Evolutionary conservation across 495 filamentous ascomycete species (phyloP).

Genomic region (Pseudevernia furfuracea): DNA sequence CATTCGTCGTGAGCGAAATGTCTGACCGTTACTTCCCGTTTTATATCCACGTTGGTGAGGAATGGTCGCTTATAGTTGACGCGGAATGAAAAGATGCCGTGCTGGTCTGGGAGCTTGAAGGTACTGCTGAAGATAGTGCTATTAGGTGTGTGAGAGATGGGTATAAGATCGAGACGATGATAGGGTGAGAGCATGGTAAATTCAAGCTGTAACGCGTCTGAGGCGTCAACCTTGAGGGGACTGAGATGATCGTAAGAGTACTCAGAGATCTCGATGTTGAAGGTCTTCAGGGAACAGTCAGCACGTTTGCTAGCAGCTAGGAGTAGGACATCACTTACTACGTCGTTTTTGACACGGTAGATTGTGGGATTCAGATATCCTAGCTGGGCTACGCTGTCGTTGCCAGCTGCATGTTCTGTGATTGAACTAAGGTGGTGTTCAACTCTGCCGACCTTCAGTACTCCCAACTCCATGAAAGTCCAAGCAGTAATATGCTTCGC

Average conservation of each 20-base stretch:
- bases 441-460: conserved; percentile 75
- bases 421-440: conserved; percentile 65
- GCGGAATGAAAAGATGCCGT: conserved; percentile 95
- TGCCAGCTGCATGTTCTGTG: conserved; percentile 27
- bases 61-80: conserved; percentile 95
- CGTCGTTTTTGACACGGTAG: conserved; percentile 94
- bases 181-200: conserved; percentile 98
- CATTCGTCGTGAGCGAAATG: conserved; percentile 98
- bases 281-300: conserved; percentile 52
- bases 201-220: conserved; percentile 80
- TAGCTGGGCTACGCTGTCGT: conserved; percentile 33
- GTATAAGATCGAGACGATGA: conserved; percentile 74
- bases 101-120: conserved; percentile 86
- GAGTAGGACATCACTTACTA: conserved; percentile 54
- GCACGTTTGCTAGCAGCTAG: conserved; percentile 18
- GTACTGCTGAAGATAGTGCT: conserved; percentile 64
- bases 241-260: conserved; percentile 60
- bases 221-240: conserved; percentile 61
- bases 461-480: conserved; percentile 91
- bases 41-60: conserved; percentile 83
- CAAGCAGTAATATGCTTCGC: conserved; percentile 74
- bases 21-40: conserved; percentile 84
- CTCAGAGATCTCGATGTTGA: conserved; percentile 81
- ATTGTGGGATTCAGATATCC: conserved; percentile 69
- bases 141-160: conserved; percentile 50